phyloP scores from a whole-genome alignment of 495 filamentous ascomycete species.

The Penicillium maclennaniae region DNA sequence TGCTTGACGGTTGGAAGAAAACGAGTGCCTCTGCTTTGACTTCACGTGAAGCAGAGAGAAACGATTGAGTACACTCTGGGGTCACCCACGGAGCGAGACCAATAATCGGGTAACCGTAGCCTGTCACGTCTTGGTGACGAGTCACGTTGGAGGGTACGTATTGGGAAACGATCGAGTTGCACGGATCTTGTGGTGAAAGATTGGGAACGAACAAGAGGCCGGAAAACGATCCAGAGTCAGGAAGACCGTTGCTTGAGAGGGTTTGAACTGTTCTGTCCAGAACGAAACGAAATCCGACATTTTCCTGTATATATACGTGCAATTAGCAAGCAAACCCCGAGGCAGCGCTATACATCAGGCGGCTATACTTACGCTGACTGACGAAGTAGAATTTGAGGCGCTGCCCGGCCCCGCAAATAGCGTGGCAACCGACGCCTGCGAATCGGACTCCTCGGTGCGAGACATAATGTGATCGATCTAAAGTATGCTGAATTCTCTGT shows the following conservation, averaged over 20 bases:
- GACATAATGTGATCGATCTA: conserved; percentile 10
- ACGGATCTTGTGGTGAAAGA: conserved; percentile 52
- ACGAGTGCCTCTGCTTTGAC: conserved; percentile 63
- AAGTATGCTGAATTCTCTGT: conserved; percentile 2
- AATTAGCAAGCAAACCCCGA: neutral
- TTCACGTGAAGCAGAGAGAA: conserved; percentile 56
- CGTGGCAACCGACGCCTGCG: conserved; percentile 34
- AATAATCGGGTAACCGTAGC: conserved; percentile 53
- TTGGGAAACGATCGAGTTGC: conserved; percentile 51
- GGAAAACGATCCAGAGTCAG: conserved; percentile 52
- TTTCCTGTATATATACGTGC: conserved; percentile 38
- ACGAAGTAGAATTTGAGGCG: conserved; percentile 30
- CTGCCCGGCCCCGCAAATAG: conserved; percentile 39
- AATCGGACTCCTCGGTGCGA: conserved; percentile 19
- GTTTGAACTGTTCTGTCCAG: conserved; percentile 62
- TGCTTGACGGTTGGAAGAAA: conserved; percentile 63
- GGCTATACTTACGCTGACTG: conserved; percentile 33
- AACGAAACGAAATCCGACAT: conserved; percentile 60
- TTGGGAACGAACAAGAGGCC: conserved; percentile 83
- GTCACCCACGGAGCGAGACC: conserved; percentile 89
- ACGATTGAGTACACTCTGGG: conserved; percentile 62
- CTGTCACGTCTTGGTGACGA: conserved; percentile 61
- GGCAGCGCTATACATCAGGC: neutral
- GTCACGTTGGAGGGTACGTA: conserved; percentile 74
- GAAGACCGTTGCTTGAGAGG: conserved; percentile 58